Evolutionary conservation across 192 early-diverging fungal genomes (phyloP), one percentile per base, ranked within the genome.

Genomic region (Spizellomyces punctatus): DNA sequence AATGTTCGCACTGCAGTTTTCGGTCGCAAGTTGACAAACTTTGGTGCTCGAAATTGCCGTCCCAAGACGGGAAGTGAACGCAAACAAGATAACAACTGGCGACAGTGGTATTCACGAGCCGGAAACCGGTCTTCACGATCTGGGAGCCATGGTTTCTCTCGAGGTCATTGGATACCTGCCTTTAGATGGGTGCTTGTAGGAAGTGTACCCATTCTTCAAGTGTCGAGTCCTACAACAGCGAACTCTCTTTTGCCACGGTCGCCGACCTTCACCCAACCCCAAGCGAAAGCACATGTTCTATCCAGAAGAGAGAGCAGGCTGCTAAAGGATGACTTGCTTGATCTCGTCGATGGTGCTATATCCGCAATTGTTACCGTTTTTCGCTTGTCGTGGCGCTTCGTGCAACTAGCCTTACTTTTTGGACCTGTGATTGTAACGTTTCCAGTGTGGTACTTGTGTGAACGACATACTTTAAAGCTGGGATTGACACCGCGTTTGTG

Each of bases 401-500:
- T 75, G 46, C 56, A 75, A n/a, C 52, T 75, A 5, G 73, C 73
- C 0, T 21, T 63, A 9, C 55, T 75, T 46, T 75, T 75, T 63
- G 73, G 73, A 16, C 73, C 73, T 6, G 73, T 75, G 6, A 75
- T 75, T 27, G 27, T 75, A 6, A 48, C 66, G 7, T 75, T 75
- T 54, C 73, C 73, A 3, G 43, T 75, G 6, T 75, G 73, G 73
- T 75, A 63, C 52, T 63, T 75, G 58, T 14, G n/a, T 10, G 46
- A 67, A 45, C 57, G 65, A 6, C 55, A 22, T 6, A 8, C 47
- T 8, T 45, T 69, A 27, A 62, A 55, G 46, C 14, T 27, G n/a
- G 48, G 64, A 9, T n/a, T 52, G 61, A 22, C 55, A n/a, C 58
- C 69, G 36, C 52, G 47, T 3, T 61, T 96, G 4, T 95, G 91